Conservation (phyloP, 2,329 filamentous ascomycete genomes). For the Cladosporium oxysporum region DNA sequence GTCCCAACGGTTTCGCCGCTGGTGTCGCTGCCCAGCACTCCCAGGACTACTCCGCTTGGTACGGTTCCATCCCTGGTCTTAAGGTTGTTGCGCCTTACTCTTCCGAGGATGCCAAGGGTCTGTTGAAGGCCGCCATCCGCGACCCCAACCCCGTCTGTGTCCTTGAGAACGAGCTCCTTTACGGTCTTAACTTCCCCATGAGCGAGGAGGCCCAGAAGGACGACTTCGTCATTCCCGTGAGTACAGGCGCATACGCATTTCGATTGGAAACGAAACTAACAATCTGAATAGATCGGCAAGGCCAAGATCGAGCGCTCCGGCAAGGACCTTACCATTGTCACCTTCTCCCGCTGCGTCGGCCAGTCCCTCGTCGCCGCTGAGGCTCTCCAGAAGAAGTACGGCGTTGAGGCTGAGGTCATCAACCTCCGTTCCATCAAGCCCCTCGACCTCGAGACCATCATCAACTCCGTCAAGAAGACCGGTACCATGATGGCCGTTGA, state of each 20-base stretch:
- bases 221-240: slow-evolving; percentile 86
- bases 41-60: slow-evolving; percentile 98
- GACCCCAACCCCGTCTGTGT: slow-evolving; percentile 95
- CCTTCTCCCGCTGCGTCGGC: slow-evolving; percentile 91
- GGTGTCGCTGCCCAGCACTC: slow-evolving; percentile 98
- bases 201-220: slow-evolving; percentile 93
- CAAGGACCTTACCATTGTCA: slow-evolving; percentile 94
- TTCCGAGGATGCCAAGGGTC: slow-evolving; percentile 95
- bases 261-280: slow-evolving; percentile 17
- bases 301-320: slow-evolving; percentile 97
- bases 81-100: slow-evolving; percentile 98
- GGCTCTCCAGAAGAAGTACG: slow-evolving; percentile 92
- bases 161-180: slow-evolving; percentile 66
- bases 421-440: slow-evolving; percentile 98
- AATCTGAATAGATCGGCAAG: slow-evolving; percentile 71
- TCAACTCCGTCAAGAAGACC: slow-evolving; percentile 99
- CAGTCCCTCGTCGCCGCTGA: slow-evolving; percentile 87
- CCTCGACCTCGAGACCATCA: slow-evolving; percentile 89
- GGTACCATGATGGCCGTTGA: slow-evolving; percentile 87
- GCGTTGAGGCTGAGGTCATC: slow-evolving; percentile 92
- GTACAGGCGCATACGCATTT: slow-evolving; percentile 21
- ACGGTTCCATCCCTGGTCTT: slow-evolving; percentile 93
- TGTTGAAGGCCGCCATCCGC: slow-evolving; percentile 95
- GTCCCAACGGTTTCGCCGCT: slow-evolving; percentile 94
- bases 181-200: slow-evolving; percentile 95